These are phyloP conservation scores for Fragilariopsis cylindrus DNA, from an alignment of 108 stramenopile species.

Conservation along the genomic window DNA sequence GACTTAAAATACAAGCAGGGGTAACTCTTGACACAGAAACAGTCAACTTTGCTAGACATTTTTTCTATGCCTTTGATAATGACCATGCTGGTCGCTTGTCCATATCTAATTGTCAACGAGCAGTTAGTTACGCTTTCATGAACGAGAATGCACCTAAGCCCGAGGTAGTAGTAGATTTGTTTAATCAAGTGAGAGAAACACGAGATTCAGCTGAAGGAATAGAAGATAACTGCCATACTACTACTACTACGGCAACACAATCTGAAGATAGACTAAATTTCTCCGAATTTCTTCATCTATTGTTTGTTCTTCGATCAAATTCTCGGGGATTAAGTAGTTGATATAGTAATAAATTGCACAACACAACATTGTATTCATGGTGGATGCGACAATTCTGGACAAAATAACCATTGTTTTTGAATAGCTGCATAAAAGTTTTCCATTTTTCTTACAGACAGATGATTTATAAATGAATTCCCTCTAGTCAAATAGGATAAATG, in stretches of 20 bases:
- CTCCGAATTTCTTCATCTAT: slow-evolving; percentile 43
- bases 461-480: too few species aligned
- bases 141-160: slow-evolving; percentile 26
- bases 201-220: not conserved
- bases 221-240: not conserved
- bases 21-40: slow-evolving; percentile 33
- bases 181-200: slow-evolving; percentile 1
- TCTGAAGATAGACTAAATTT: slow-evolving; percentile 27
- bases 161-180: slow-evolving; percentile 13
- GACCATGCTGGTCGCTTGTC: slow-evolving; percentile 43
- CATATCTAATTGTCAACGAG: slow-evolving; percentile 43
- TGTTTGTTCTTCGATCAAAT: slow-evolving; percentile 35
- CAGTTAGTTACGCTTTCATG: slow-evolving; percentile 46
- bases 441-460: too few species aligned
- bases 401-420: too few species aligned
- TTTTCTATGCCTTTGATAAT: slow-evolving; percentile 63
- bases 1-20: slow-evolving; percentile 32
- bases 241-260: not conserved
- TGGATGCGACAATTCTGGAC: too few species aligned
- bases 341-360: not conserved
- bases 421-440: too few species aligned
- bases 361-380: too few species aligned
- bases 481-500: too few species aligned
- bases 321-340: not conserved
- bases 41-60: slow-evolving; percentile 32